Base-by-base conservation (phyloP, 768 basidiomycete species). In the Mycena sanguinolenta region DNA sequence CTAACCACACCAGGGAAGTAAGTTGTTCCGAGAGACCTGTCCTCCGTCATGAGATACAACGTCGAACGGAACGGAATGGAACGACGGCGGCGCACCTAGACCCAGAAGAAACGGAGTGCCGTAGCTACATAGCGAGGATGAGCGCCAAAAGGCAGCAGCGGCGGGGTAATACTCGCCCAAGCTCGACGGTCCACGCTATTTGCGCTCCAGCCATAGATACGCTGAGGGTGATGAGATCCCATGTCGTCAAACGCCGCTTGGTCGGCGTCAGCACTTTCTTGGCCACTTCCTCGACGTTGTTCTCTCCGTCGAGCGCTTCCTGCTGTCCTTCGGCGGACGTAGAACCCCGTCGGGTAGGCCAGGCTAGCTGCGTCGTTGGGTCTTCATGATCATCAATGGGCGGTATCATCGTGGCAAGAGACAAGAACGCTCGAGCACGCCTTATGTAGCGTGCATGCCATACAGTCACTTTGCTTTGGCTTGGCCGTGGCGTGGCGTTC, bases 161-260 rank as follows among this genome's bases (percentile, higher is more conserved):
- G 44, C 44, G 44, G 25, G 57, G 50, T 27, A 42, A 55, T 23
- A 82, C 92, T 73, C 76, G 96, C 95, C 95, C 95, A 28, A 97
- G 89, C 77, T 97, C 96, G 4, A 98, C 93, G 1, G 96, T 97
- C 97, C 97, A 98, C 1, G 95, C 93, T 28, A 98, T 91, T 82
- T 98, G 95, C 8, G 94, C 95, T 19, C 97, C 97, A 52, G 91
- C 95, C 94, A 99, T 97, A 10, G 96, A 95, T 69, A 98, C 88
- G 69, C 92, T 94, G 74, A 96, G 84, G 2, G 93, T 93, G 75
- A 95, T 87, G 66, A 96, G 88, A 78, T 93, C 85, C 91, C 91
- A 92, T 78, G 90, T 89, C 16, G 86, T 79, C 59, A 88, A 72
- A 6, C 72, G 79, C 50, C 84, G 84, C 74, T 77, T 85, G 1